A percentile compares a stretch with the other conserved stretches of the same genome.
These are phyloP conservation scores for Friedmanniomyces endolithicus DNA, from an alignment of 495 filamentous ascomycete genomes.

Conservation along the genomic window DNA sequence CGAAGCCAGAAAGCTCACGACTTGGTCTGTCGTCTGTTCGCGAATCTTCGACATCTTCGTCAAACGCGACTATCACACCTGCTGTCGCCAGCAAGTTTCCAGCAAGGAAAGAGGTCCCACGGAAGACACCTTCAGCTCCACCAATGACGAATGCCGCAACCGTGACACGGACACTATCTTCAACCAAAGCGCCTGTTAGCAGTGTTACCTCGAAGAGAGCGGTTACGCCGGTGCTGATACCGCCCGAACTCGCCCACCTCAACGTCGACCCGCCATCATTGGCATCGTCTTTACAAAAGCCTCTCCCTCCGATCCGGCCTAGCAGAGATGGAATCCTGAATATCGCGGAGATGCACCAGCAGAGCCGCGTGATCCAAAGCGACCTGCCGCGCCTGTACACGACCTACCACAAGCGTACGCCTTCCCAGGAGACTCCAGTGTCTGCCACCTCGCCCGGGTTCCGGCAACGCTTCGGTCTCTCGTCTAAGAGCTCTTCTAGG, in stretches of 20 bases:
- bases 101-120: conserved; percentile 6
- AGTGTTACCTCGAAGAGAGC: background rate
- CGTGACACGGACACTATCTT: background rate
- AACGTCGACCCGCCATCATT: conserved; percentile 19
- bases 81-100: background rate
- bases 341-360: conserved; percentile 45
- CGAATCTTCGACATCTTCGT: conserved; percentile 41
- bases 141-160: background rate
- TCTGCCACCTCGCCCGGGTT: conserved; percentile 8
- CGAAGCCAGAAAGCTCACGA: conserved; percentile 30
- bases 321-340: conserved; percentile 71
- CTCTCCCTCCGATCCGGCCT: conserved; percentile 39
- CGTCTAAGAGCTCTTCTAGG: conserved; percentile 28
- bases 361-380: conserved; percentile 63
- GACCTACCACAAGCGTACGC: conserved; percentile 32
- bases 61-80: conserved; percentile 29
- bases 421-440: conserved; percentile 22
- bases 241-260: conserved; percentile 33
- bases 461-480: conserved; percentile 21
- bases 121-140: background rate
- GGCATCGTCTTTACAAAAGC: conserved; percentile 6
- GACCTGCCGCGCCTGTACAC: conserved; percentile 46
- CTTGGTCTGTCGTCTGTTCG: conserved; percentile 49
- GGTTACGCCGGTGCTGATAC: conserved; percentile 18
- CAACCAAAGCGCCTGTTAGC: conserved; percentile 1